Base-by-base conservation (phyloP, 1,139 yeast species). In the Hemisphaericaspora lyxosophila region DNA sequence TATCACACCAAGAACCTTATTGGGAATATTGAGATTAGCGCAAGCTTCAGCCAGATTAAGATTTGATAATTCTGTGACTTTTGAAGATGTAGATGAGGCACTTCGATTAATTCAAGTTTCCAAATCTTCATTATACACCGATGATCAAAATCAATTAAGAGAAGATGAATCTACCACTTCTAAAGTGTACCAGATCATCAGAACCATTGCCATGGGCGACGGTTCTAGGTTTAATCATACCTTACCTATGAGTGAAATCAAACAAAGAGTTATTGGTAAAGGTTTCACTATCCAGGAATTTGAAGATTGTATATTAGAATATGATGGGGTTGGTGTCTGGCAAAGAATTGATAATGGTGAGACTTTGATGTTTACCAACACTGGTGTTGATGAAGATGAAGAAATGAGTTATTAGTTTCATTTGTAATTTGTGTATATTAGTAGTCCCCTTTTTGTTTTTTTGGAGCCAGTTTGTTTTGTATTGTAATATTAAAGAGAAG, bases 31-130 rank as follows among this genome's bases (percentile, higher is more conserved):
- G 52, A 83, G 99, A 67, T 73, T 94, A 75, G 78, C 98, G 1
- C 97, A 92, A 64, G 98, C 97, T 0, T 73, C 86, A 46, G 97
- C 98, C 0, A 78, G 97, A 54, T 72, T 94, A 45, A 76, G 97
- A 54, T 87, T 92, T 59, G 82, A 83, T 42, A 73, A 83, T 45
- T 65, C 59, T 12, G 98, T 94, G 7, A 73, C 73, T 19, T 65
- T 73, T 36, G 86, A 78, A 44, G 98, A 94, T 62, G 97, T 94
- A 26, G 97, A 94, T 55, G 99, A 94, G 65, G 96, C 98, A 0
- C 70, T 94, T 53, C 77, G 98, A 54, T 74, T 94, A 50, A 72
- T 85, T 43, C 84, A 84, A 50, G 96, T 87, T 14, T 88, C 96
- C 18, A 87, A 90, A 61, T 82, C 87, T 38, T 85, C 96, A 12